Conservation (phyloP, 805 yeast species). For the Metschnikowia matae region DNA sequence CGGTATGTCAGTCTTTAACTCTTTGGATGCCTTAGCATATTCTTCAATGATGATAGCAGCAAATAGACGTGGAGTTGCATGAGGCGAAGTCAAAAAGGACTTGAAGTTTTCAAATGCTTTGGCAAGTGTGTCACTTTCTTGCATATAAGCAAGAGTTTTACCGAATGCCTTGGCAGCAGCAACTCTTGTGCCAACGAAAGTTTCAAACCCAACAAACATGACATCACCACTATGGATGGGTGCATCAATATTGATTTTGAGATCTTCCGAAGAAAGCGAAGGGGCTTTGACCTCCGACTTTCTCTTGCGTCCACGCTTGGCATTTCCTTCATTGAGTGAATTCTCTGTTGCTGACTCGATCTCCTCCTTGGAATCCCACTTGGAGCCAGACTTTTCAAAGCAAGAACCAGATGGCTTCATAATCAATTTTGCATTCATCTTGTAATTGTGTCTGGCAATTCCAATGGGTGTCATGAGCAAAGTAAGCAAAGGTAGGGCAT, state of each 20-base stretch:
- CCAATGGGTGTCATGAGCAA: constrained; percentile 93
- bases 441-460: constrained; percentile 79
- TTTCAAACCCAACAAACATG: constrained; percentile 72
- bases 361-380: constrained; percentile 10
- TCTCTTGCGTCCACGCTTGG: constrained; percentile 46
- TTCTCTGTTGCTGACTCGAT: constrained; percentile 7
- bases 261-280: constrained; percentile 53
- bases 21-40: constrained; percentile 42
- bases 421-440: constrained; percentile 71
- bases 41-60: constrained; percentile 69
- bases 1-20: constrained; percentile 16
- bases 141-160: constrained; percentile 49
- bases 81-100: constrained; percentile 51
- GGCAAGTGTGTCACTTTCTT: constrained; percentile 33
- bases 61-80: constrained; percentile 77
- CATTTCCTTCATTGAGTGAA: constrained; percentile 15
- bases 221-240: constrained; percentile 92
- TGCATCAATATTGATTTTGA: constrained; percentile 82
- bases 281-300: constrained; percentile 26
- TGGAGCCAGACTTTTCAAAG: constrained; percentile 14
- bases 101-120: constrained; percentile 37
- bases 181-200: constrained; percentile 69
- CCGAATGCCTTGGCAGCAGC: constrained; percentile 79
- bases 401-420: constrained; percentile 72
- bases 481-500: constrained; percentile 56